Conservation (phyloP, 179 eudicot genomes). For the Spinacia oleracea region DNA sequence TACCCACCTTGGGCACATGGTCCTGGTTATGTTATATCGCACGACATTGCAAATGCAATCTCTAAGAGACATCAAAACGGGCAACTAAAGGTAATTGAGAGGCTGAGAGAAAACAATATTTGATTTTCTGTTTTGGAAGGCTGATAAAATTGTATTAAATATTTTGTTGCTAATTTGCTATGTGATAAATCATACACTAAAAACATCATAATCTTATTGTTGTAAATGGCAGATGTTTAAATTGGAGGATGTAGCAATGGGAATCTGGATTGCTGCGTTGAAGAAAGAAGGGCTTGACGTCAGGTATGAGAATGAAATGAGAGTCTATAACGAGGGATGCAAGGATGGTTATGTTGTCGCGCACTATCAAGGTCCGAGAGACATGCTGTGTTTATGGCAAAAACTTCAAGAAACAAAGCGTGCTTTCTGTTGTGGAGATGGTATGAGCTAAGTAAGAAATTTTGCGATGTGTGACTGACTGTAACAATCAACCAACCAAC, state of each 20-base stretch:
- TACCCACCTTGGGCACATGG: constrained; percentile 99
- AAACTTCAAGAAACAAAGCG: constrained; percentile 69
- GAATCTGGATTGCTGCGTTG: constrained; percentile 84
- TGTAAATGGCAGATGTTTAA: constrained; percentile 71
- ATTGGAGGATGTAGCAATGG: constrained; percentile 98
- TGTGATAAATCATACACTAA: neutral
- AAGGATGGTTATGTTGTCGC: constrained; percentile 77
- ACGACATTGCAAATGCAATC: constrained; percentile 68
- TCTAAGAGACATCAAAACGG: constrained; percentile 56
- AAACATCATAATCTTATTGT: neutral
- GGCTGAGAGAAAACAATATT: neutral
- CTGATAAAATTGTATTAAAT: neutral
- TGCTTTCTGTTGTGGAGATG: constrained; percentile 64
- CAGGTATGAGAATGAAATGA: constrained; percentile 60
- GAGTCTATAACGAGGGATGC: constrained; percentile 71
- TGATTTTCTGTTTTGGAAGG: neutral
- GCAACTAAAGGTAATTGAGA: constrained; percentile 57
- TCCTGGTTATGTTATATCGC: constrained; percentile 87
- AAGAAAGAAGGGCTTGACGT: constrained; percentile 66
- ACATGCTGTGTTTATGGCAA: constrained; percentile 91
- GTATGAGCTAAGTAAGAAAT: constrained; percentile 20
- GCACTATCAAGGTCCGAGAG: constrained; percentile 88
- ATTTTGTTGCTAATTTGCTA: neutral
- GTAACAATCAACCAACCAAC: too few species aligned
- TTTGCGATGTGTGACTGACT: neutral